Evolutionary conservation across 179 eudicot species (phyloP), one percentile per base, ranked within the genome.

Genomic region (Gypsophila paniculata): DNA sequence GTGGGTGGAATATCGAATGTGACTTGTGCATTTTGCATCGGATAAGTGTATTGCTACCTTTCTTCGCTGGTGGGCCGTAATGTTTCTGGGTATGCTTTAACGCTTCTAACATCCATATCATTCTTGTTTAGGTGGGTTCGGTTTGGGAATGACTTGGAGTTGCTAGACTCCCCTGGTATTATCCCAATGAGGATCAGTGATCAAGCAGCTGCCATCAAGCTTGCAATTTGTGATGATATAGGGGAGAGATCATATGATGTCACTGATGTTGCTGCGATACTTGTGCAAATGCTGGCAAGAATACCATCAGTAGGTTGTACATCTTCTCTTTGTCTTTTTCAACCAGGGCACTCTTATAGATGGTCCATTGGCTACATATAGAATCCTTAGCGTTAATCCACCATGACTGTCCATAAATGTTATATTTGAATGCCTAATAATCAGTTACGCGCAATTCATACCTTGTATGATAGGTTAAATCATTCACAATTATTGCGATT

Each of bases 221-320:
- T 94, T 77, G 99, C 99, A 44, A 91, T 94, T 69, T 94, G 99
- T 79, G 99, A 94, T 75, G 99, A 94, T 79, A 91, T 94, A 77
- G 99, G 99, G 64, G 99, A 94, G 88, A 89, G 96, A 82, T 87
- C 97, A 36, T 94, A 94, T 84, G 84, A 90, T 81, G 78, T 83
- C 53, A 66, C 89, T 42, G 97, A 94, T 72, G 89, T 94, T 74
- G 99, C 99, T 32, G 89, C 90, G 17, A 77, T 94, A 78, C 90
- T 94, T 36, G 86, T 94, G 25, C 97, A 88, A 79, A 88, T 91
- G 84, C 91, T 94, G 58, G 80, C 91, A 23, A 86, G 84, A 80
- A 85, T 88, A 80, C 95, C 96, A 69, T 53, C 89, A 72, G 90
- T 85, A 72, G 97, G 99, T 91, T 69, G 86, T 75, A 64, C 69